Evolutionary conservation across 768 basidiomycete species (phyloP).

Genomic region (Lactarius pseudohatsudake): DNA sequence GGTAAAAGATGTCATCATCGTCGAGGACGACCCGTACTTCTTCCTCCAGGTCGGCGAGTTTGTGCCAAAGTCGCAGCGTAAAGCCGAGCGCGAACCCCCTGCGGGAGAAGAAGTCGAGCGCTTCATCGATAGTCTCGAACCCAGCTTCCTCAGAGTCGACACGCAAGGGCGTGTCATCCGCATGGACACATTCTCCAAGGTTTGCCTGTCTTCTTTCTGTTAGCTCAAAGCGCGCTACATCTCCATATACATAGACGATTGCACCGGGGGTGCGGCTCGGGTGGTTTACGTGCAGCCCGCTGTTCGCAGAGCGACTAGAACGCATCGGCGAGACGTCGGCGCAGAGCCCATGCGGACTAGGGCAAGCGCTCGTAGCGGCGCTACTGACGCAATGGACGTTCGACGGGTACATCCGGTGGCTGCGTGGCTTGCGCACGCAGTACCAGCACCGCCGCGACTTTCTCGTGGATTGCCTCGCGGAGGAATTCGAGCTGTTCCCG

Average conservation of each 20-base stretch:
- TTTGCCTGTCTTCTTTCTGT: constrained; percentile 28
- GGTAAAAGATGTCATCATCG: constrained; percentile 63
- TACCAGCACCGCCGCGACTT: constrained; percentile 60
- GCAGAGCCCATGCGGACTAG: constrained; percentile 71
- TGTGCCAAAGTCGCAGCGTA: constrained; percentile 43
- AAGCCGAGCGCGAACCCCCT: constrained; percentile 16
- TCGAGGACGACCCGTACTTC: constrained; percentile 84
- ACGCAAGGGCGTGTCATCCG: constrained; percentile 82
- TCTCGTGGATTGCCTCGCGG: constrained; percentile 61
- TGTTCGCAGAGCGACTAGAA: constrained; percentile 75
- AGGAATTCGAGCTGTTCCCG: constrained; percentile 58
- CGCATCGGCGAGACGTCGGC: constrained; percentile 66
- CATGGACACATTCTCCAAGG: constrained; percentile 80
- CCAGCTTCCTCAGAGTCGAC: constrained; percentile 66
- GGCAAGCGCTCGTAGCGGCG: constrained; percentile 61
- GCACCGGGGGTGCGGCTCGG: constrained; percentile 77
- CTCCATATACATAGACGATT: constrained; percentile 56
- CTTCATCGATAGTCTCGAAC: constrained; percentile 56
- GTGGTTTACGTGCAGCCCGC: constrained; percentile 75
- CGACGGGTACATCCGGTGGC: constrained; percentile 75
- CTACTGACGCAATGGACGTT: constrained; percentile 66
- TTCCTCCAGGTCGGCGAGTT: constrained; percentile 67
- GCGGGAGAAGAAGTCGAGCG: constrained; percentile 40
- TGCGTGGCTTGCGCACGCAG: constrained; percentile 58
- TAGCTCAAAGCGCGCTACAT: neutral